Conservation (phyloP, 176 grass and related monocot species). For the Musa schizocarpa region DNA sequence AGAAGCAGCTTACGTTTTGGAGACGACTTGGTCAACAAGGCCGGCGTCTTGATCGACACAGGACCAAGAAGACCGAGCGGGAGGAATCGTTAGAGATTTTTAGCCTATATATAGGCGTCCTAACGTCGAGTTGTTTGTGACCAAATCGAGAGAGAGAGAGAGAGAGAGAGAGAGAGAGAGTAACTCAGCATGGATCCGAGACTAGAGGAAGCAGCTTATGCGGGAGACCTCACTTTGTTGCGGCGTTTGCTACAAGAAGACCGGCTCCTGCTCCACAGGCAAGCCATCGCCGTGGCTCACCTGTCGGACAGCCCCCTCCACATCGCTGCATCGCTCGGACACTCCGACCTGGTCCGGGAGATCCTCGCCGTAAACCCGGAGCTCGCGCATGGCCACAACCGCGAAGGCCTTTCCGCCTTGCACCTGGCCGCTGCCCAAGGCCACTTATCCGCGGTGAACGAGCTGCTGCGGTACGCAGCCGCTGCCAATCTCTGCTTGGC, state of each 20-base stretch:
- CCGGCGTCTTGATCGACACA: neutral
- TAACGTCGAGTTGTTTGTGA: no score
- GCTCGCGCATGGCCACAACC: neutral
- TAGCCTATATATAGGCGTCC: no score
- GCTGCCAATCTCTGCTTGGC: conserved; percentile 5
- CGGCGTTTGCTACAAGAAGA: no score
- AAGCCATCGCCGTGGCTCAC: no score
- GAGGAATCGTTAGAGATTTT: no score
- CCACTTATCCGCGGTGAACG: conserved; percentile 2
- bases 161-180: no score
- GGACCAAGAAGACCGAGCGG: neutral
- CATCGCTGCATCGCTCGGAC: conserved; percentile 4
- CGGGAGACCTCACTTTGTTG: no score
- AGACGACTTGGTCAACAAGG: neutral
- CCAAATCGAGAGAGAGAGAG: no score
- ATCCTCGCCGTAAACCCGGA: neutral
- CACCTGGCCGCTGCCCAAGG: conserved; percentile 15
- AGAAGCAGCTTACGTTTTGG: neutral
- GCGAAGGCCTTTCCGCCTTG: neutral
- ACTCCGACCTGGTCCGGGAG: conserved; percentile 10
- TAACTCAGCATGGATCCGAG: no score
- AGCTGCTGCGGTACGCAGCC: neutral
- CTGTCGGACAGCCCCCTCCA: conserved; percentile 4
- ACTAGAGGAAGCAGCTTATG: no score
- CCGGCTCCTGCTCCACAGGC: no score